Evolutionary conservation across 2,329 filamentous ascomycete genomes (phyloP).

Genomic region (Penicillium rolfsii): DNA sequence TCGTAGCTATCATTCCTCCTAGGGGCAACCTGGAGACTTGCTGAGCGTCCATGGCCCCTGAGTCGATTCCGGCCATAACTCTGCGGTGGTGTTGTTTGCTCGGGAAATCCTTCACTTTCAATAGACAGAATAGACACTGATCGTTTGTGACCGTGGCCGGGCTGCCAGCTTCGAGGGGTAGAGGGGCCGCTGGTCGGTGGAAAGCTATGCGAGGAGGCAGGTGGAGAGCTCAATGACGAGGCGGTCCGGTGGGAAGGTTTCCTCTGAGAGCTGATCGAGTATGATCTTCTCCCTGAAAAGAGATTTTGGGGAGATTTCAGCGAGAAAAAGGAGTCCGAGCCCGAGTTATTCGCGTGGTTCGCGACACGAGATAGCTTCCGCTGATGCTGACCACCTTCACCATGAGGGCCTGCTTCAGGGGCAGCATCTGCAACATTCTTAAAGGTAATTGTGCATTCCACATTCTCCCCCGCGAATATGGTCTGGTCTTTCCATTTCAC

Average conservation of each 20-base stretch:
- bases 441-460: slow-evolving; percentile 95
- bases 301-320: slow-evolving; percentile 43
- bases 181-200: slow-evolving; percentile 39
- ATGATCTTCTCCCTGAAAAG: slow-evolving; percentile 44
- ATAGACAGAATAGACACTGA: slow-evolving; percentile 84
- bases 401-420: slow-evolving; percentile 35
- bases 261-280: slow-evolving; percentile 38
- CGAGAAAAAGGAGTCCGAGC: slow-evolving; percentile 44
- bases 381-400: slow-evolving; percentile 37
- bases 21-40: slow-evolving; percentile 76
- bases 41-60: slow-evolving; percentile 73
- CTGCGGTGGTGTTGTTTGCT: slow-evolving; percentile 38
- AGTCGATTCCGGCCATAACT: slow-evolving; percentile 53
- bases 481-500: slow-evolving; percentile 93
- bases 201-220: slow-evolving; percentile 46
- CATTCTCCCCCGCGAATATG: slow-evolving; percentile 93
- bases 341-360: slow-evolving; percentile 35
- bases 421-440: slow-evolving; percentile 70
- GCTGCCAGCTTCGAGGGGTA: slow-evolving; percentile 38
- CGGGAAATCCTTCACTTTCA: slow-evolving; percentile 54
- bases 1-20: slow-evolving; percentile 50
- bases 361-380: slow-evolving; percentile 43
- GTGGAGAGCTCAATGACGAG: slow-evolving; percentile 46
- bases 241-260: slow-evolving; percentile 44
- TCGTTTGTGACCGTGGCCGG: slow-evolving; percentile 67